phyloP scores from a whole-genome alignment of 2,329 filamentous ascomycete genomes.

The Talaromyces albobiverticillius region DNA sequence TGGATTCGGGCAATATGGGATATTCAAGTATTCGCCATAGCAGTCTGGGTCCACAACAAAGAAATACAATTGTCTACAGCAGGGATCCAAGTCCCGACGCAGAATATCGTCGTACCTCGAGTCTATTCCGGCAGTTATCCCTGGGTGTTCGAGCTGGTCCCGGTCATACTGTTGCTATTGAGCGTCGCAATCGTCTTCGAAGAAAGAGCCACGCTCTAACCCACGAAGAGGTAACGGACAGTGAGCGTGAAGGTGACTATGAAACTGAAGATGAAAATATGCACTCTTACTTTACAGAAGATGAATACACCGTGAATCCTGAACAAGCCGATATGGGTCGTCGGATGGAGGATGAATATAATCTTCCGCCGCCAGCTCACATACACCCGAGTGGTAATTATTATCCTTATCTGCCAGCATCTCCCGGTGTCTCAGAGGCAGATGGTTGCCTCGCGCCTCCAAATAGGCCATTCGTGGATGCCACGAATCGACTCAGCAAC shows the following conservation, averaged over 20 bases:
- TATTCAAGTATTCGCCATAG: slow-evolving; percentile 30
- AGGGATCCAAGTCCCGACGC: slow-evolving; percentile 32
- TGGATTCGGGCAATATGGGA: slow-evolving; percentile 29
- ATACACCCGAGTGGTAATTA: not conserved
- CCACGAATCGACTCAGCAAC: slow-evolving; percentile 35
- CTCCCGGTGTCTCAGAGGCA: slow-evolving; percentile 27
- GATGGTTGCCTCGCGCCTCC: slow-evolving; percentile 33
- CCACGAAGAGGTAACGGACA: slow-evolving; percentile 25
- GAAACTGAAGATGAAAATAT: slow-evolving; percentile 27
- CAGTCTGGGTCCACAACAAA: slow-evolving; percentile 34
- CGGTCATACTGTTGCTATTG: slow-evolving; percentile 26
- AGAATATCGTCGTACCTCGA: slow-evolving; percentile 29
- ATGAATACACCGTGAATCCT: slow-evolving; percentile 36
- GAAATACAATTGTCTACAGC: slow-evolving; percentile 39
- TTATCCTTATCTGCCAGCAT: slow-evolving; percentile 21
- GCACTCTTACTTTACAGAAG: slow-evolving; percentile 35
- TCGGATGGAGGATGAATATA: slow-evolving; percentile 19
- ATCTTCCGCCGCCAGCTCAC: slow-evolving; percentile 8
- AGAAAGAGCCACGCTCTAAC: slow-evolving; percentile 11
- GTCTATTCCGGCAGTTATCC: slow-evolving; percentile 35
- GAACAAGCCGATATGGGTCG: slow-evolving; percentile 33
- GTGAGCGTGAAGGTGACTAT: slow-evolving; percentile 36
- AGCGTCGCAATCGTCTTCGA: slow-evolving; percentile 11
- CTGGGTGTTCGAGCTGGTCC: slow-evolving; percentile 41
- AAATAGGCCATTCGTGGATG: slow-evolving; percentile 27